These are phyloP conservation scores for Pyrus communis DNA, from an alignment of 306 rosid genomes.

Conservation along the genomic window DNA sequence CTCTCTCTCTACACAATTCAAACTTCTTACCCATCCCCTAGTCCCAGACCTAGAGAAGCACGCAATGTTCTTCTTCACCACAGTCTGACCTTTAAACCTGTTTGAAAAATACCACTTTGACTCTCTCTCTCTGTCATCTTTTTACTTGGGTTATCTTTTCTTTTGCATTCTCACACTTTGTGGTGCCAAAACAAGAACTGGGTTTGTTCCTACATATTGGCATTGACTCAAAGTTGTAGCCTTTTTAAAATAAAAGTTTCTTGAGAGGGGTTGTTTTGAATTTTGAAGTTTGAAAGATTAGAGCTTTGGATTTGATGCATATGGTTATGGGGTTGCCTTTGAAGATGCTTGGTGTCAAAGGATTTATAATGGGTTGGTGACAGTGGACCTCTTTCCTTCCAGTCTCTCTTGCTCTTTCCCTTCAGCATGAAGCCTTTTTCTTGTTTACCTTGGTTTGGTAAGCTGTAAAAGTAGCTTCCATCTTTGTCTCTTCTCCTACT, in stretches of 20 bases:
- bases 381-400: slow-evolving; percentile 35
- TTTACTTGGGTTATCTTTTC: neutral
- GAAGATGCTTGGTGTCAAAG: slow-evolving; percentile 64
- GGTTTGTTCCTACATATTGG: slow-evolving; percentile 24
- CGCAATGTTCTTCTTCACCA: slow-evolving; percentile 1
- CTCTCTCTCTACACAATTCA: neutral
- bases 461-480: slow-evolving; percentile 45
- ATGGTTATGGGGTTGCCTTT: slow-evolving; percentile 29
- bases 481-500: slow-evolving; percentile 39
- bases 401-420: slow-evolving; percentile 45
- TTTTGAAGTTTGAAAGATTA: slow-evolving; percentile 16
- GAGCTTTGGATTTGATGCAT: slow-evolving; percentile 15
- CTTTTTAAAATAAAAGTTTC: slow-evolving; percentile 5
- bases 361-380: slow-evolving; percentile 55
- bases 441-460: slow-evolving; percentile 51
- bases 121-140: neutral
- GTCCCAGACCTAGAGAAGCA: slow-evolving; percentile 4
- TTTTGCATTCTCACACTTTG: slow-evolving; percentile 16
- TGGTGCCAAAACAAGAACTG: slow-evolving; percentile 9
- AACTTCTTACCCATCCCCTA: slow-evolving; percentile 6
- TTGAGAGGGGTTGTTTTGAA: slow-evolving; percentile 8
- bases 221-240: slow-evolving; percentile 36
- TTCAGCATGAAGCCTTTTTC: slow-evolving; percentile 47
- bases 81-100: slow-evolving; percentile 10
- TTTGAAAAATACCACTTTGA: slow-evolving; percentile 29